Conservation (phyloP, 2,329 filamentous ascomycete genomes). For the Pseudocercospora eumusae region DNA sequence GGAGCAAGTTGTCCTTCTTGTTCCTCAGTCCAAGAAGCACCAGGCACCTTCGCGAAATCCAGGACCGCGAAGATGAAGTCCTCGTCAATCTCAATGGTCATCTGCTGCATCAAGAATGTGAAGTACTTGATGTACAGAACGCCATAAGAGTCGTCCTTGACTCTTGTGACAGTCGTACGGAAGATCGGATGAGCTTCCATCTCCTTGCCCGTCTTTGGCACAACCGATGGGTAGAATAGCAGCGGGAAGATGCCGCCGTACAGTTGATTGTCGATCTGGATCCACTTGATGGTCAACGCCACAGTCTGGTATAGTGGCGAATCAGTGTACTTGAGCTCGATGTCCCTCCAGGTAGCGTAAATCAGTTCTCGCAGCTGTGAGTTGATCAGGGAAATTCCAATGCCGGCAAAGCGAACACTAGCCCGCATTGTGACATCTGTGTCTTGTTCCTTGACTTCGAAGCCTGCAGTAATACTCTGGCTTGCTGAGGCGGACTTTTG, state of each 20-base stretch:
- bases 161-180: slow-evolving; percentile 84
- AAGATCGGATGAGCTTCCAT: slow-evolving; percentile 95
- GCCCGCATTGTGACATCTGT: slow-evolving; percentile 86
- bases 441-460: slow-evolving; percentile 92
- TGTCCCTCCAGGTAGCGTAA: slow-evolving; percentile 88
- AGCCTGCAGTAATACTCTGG: slow-evolving; percentile 67
- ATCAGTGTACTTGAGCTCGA: slow-evolving; percentile 87
- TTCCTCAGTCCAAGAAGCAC: slow-evolving; percentile 81
- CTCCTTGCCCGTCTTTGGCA: slow-evolving; percentile 94
- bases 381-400: slow-evolving; percentile 93
- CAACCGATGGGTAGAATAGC: slow-evolving; percentile 93
- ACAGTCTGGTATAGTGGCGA: slow-evolving; percentile 92
- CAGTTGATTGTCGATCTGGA: slow-evolving; percentile 97
- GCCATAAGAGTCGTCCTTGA: slow-evolving; percentile 98
- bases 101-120: slow-evolving; percentile 88
- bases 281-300: slow-evolving; percentile 92
- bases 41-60: slow-evolving; percentile 91
- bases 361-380: slow-evolving; percentile 87
- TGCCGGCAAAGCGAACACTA: slow-evolving; percentile 81
- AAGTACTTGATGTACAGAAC: slow-evolving; percentile 99
- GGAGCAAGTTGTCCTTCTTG: slow-evolving; percentile 86
- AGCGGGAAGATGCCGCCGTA: slow-evolving; percentile 99
- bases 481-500: slow-evolving; percentile 60
- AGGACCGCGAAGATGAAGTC: slow-evolving; percentile 96
- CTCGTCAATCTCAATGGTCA: slow-evolving; percentile 96